Base-by-base conservation (phyloP, 169 alveolate genomes). In the Eimeria falciformis region DNA sequence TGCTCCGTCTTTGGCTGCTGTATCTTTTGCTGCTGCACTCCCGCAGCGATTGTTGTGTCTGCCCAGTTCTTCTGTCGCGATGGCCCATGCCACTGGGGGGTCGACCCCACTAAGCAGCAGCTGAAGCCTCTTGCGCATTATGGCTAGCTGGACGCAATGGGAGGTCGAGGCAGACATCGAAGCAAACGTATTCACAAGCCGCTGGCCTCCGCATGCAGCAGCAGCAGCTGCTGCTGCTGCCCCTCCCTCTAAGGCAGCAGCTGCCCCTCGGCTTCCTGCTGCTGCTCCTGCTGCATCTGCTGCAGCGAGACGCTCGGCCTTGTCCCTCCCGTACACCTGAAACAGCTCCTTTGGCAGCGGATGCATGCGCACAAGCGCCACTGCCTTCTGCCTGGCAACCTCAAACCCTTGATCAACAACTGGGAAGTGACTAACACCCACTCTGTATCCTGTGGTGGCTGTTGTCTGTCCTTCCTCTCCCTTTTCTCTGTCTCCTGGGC, bases 381-480 rank as follows among this genome's bases (percentile, higher is more conserved):
- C 84, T 2, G 92, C 92, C 17, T 50, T 47, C 29, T 56, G 47
- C 5, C 92, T 68, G 11, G 92, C 92, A 40, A 18, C 83, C 29
- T 85, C 92, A 40, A 85, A 85, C 21, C 85, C 79, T 29, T 46
- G 33, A 29, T 85, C 92, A 12, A 27, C 53, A 1, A 85, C 92
- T 29, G 92, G 92, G 23, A 85, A 85, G 11, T 17, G 84, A 11
- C 79, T 43, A 53, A 75, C 14, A 21, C 92, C 85, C 29, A 85
- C 84, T 12, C 69, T 7, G 12, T 77, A 65, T 53, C 21, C 55
- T 46, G 18, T 9, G 27, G 11, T 33, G 4, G 65, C 25, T 7
- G 53, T 2, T 17, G 27, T 3, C n/a, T 11, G 40, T 25, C 86
- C 21, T 6, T 73, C 58, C 7, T 73, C 33, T 7, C 29, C 33